A percentile compares a stretch with the other conserved stretches of the same genome.
phyloP scores from a whole-genome alignment of 1,284 basidiomycete species.

The Cystobasidiaceae sp. region DNA sequence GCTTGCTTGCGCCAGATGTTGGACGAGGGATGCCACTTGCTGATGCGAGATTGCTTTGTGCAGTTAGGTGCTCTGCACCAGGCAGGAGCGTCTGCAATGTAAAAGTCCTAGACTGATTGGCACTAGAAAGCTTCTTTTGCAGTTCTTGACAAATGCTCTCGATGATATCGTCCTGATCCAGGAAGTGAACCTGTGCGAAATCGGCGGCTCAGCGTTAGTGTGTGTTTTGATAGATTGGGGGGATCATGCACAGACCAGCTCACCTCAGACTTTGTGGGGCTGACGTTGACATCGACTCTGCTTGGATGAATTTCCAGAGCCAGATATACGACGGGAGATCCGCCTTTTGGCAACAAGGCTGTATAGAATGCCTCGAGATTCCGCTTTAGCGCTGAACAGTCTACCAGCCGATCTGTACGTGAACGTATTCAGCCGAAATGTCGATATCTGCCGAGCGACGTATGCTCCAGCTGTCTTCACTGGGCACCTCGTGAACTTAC shows the following conservation, averaged over 20 bases:
- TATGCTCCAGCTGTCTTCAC: background rate
- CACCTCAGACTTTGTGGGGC: conserved; percentile 90
- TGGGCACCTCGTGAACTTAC: conserved; percentile 53
- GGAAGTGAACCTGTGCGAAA: conserved; percentile 53
- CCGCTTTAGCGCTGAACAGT: conserved; percentile 78
- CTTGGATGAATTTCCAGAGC: conserved; percentile 78
- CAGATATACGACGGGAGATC: conserved; percentile 85
- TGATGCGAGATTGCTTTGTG: background rate
- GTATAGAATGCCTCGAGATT: conserved; percentile 83
- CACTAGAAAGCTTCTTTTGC: conserved; percentile 60
- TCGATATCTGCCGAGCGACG: background rate
- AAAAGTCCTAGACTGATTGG: conserved; percentile 64
- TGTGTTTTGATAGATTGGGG: background rate
- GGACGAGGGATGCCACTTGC: conserved; percentile 5
- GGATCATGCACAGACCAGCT: conserved; percentile 29
- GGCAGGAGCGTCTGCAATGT: conserved; percentile 63
- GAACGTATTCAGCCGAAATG: background rate
- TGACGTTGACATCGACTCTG: conserved; percentile 94
- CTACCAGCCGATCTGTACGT: conserved; percentile 78
- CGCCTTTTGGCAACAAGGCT: conserved; percentile 81
- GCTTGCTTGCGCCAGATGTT: conserved; percentile 37
- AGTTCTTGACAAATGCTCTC: conserved; percentile 71
- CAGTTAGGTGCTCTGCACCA: conserved; percentile 35
- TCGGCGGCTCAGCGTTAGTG: background rate
- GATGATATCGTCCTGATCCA: conserved; percentile 85